These are phyloP conservation scores for Fusarium sulawesiense DNA, from an alignment of 2,329 filamentous ascomycete species.

Conservation along the genomic window DNA sequence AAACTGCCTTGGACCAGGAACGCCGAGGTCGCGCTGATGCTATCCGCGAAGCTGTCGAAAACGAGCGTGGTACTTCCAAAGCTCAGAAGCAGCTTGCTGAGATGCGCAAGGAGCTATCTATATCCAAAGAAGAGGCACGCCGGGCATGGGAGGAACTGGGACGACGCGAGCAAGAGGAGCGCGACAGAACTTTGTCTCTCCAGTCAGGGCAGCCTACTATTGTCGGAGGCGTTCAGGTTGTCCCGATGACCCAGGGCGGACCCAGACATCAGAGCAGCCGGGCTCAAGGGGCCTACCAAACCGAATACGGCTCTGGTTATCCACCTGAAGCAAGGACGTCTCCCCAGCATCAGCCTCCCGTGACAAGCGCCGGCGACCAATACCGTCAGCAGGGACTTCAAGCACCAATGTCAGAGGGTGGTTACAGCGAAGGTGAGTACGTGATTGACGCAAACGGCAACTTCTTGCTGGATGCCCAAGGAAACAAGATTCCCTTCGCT, in stretches of 20 bases:
- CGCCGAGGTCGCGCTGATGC: conserved; percentile 75
- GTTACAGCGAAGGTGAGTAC: conserved; percentile 78
- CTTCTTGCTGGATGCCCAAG: conserved; percentile 70
- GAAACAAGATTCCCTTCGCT: conserved; percentile 67
- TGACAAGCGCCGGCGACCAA: conserved; percentile 47
- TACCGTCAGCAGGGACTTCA: conserved; percentile 42
- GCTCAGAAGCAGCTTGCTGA: conserved; percentile 84
- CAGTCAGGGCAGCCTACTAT: conserved; percentile 88
- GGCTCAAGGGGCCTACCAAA: conserved; percentile 48
- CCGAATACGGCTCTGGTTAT: conserved; percentile 49
- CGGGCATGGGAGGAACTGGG: conserved; percentile 98
- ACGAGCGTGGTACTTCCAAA: conserved; percentile 78
- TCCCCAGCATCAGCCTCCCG: conserved; percentile 54
- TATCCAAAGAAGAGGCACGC: conserved; percentile 95
- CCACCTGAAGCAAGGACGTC: conserved; percentile 56
- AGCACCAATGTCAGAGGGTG: conserved; percentile 64
- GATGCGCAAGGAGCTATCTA: conserved; percentile 91
- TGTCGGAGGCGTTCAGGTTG: conserved; percentile 93
- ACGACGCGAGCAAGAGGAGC: conserved; percentile 90
- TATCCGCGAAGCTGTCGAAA: conserved; percentile 72
- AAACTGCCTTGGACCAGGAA: conserved; percentile 79
- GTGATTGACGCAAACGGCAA: conserved; percentile 70
- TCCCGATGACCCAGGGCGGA: conserved; percentile 85
- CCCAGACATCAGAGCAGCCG: conserved; percentile 63
- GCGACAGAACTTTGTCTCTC: conserved; percentile 85